Evolutionary conservation across 2,329 filamentous ascomycete genomes (phyloP).

Genomic region (Samsoniella hepiali): DNA sequence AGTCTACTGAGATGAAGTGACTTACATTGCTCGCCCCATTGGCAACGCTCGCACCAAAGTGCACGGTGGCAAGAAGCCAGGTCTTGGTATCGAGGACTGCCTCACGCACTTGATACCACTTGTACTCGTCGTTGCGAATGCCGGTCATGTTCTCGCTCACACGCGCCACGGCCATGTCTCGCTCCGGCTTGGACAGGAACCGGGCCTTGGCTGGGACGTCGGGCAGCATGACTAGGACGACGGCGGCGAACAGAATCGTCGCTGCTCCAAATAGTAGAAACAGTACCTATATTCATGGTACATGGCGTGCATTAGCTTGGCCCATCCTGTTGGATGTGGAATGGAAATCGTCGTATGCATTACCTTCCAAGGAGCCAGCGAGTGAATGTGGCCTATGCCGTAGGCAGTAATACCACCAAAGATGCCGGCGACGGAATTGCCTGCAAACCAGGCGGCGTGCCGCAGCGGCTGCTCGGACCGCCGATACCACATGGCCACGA

Average conservation of each 20-base stretch:
- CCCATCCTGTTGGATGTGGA: too few relatives aligned
- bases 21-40: constrained; percentile 23
- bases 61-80: not conserved
- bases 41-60: constrained; percentile 26
- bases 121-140: not conserved
- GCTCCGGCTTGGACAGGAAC: constrained; percentile 59
- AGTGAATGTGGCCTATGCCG: constrained; percentile 25
- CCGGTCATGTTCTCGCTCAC: constrained; percentile 55
- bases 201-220: constrained; percentile 35
- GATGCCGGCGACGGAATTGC: constrained; percentile 26
- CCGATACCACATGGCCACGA: constrained; percentile 36
- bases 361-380: constrained; percentile 14
- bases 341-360: not conserved
- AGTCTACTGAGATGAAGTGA: not conserved
- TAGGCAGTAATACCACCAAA: constrained; percentile 27
- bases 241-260: not conserved
- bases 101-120: not conserved
- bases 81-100: not conserved
- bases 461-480: constrained; percentile 29
- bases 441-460: constrained; percentile 29
- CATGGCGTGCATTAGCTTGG: too few relatives aligned
- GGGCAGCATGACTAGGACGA: constrained; percentile 6
- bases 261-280: constrained; percentile 14
- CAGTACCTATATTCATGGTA: not conserved
- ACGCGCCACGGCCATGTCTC: constrained; percentile 61